phyloP scores from a whole-genome alignment of 352 stramenopile species.

The Thalassiosira sp. region DNA sequence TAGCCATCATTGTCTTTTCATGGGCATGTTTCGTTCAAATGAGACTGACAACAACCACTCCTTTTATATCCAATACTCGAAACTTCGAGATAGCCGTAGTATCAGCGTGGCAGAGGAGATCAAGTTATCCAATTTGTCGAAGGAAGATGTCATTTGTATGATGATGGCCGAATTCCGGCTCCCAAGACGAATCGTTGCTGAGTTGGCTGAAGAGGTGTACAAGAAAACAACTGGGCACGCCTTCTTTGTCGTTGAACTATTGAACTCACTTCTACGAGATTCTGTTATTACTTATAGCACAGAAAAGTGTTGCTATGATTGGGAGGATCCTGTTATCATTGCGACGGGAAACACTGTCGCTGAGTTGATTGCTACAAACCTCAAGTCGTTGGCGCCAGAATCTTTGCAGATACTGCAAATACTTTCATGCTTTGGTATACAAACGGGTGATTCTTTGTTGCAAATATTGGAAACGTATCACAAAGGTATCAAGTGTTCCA shows the following conservation, averaged over 20 bases:
- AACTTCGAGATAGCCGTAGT: neutral
- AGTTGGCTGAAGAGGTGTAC: slow-evolving; percentile 34
- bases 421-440: slow-evolving; percentile 47
- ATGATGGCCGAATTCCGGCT: slow-evolving; percentile 31
- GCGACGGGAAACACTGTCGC: slow-evolving; percentile 37
- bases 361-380: slow-evolving; percentile 34
- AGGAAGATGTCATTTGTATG: slow-evolving; percentile 40
- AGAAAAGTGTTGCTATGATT: slow-evolving; percentile 27
- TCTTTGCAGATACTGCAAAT: slow-evolving; percentile 15
- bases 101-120: slow-evolving; percentile 28
- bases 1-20: slow-evolving; percentile 19
- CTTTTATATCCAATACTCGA: slow-evolving; percentile 1
- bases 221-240: slow-evolving; percentile 51
- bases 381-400: slow-evolving; percentile 17
- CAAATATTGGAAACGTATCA: slow-evolving; percentile 16
- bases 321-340: slow-evolving; percentile 21
- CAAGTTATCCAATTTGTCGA: slow-evolving; percentile 28
- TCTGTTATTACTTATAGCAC: slow-evolving; percentile 30
- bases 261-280: slow-evolving; percentile 45
- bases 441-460: slow-evolving; percentile 21
- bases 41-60: slow-evolving; percentile 18
- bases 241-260: slow-evolving; percentile 40
- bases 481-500: neutral
- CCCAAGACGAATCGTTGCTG: slow-evolving; percentile 26
- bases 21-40: slow-evolving; percentile 12